Conservation (phyloP, 192 early-diverging fungal species). For the Gryganskiella cystojenkinii region DNA sequence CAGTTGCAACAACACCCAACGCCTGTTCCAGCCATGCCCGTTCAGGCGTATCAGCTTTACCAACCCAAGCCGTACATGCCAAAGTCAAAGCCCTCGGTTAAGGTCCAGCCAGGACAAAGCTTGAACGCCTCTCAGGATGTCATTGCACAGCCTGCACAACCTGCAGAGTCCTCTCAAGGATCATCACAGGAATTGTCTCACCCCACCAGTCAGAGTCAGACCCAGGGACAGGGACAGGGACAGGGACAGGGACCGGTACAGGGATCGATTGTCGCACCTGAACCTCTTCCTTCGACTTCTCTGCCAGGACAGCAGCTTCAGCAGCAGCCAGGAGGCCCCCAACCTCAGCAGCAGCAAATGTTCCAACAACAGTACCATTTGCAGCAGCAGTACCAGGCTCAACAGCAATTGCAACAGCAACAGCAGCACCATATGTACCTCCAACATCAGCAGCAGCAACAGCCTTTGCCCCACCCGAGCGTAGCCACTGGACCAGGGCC, state of each 20-base stretch:
- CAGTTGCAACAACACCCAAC: conserved; percentile 6
- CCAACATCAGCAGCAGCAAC: conserved; percentile 21
- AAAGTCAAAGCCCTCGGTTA: conserved; percentile 41
- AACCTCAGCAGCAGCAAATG: conserved; percentile 20
- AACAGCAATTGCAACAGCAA: conserved; percentile 11
- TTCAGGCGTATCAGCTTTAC: conserved; percentile 42
- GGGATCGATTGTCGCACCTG: neutral
- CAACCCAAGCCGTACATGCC: conserved; percentile 51
- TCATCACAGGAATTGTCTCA: neutral
- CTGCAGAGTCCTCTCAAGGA: neutral
- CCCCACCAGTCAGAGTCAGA: neutral
- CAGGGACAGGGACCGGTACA: conserved; percentile 3
- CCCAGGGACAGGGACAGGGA: neutral
- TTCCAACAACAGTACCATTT: conserved; percentile 15
- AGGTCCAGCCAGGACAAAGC: neutral
- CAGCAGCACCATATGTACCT: conserved; percentile 15
- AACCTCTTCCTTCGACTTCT: neutral
- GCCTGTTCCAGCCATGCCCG: conserved; percentile 24
- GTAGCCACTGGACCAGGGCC: conserved; percentile 16
- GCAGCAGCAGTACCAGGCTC: conserved; percentile 9
- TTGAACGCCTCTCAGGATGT: neutral
- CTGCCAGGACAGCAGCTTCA: conserved; percentile 8
- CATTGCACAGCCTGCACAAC: neutral
- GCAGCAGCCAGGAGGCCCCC: neutral
- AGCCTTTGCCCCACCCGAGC: conserved; percentile 16